These are phyloP conservation scores for Scleroderma citrinum DNA, from an alignment of 768 basidiomycete species.

Conservation along the genomic window DNA sequence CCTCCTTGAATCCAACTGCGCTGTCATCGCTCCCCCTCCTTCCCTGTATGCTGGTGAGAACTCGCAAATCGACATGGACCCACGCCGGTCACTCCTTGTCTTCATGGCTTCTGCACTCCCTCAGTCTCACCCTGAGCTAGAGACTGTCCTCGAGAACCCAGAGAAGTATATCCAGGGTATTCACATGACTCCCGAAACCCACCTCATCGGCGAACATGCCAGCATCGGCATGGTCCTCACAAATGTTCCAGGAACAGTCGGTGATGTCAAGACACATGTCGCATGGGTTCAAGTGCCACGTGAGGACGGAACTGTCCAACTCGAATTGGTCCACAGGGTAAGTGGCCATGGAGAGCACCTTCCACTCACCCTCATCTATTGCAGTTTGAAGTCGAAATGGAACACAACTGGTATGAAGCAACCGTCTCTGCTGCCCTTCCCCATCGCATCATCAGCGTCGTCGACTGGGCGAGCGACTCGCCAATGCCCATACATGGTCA, in stretches of 20 bases:
- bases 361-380: neutral
- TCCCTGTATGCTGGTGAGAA: constrained; percentile 21
- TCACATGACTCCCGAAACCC: constrained; percentile 31
- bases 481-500: constrained; percentile 31
- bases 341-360: constrained; percentile 1
- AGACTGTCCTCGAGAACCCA: constrained; percentile 43
- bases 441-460: constrained; percentile 78
- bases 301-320: constrained; percentile 47
- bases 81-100: constrained; percentile 56
- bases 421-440: constrained; percentile 70
- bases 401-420: constrained; percentile 95
- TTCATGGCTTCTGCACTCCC: constrained; percentile 77
- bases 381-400: constrained; percentile 87
- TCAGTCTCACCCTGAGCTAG: constrained; percentile 35
- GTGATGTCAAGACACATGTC: constrained; percentile 73
- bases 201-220: constrained; percentile 43
- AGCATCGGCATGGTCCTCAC: constrained; percentile 28
- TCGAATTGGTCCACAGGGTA: constrained; percentile 60
- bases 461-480: constrained; percentile 92
- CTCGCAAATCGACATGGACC: constrained; percentile 25
- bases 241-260: constrained; percentile 67
- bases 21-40: constrained; percentile 27
- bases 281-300: constrained; percentile 80
- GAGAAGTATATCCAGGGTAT: constrained; percentile 49
- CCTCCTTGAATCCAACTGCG: constrained; percentile 55